Conservation (phyloP, 345 rosid species). For the Limnanthes douglasii region DNA sequence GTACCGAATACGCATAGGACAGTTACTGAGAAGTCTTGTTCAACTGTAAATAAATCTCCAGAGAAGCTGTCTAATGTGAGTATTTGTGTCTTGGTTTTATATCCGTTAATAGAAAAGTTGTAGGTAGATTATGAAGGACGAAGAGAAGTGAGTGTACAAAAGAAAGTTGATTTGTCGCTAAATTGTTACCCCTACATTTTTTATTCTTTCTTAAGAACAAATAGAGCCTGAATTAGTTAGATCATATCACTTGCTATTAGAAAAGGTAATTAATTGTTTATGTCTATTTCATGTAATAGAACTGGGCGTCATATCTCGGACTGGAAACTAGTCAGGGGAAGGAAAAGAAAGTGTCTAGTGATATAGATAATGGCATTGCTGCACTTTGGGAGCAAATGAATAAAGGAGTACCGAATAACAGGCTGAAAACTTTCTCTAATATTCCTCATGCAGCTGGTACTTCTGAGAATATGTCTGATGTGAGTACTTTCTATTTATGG, state of each 20-base stretch:
- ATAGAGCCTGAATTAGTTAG: too few species aligned
- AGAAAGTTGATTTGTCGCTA: too few species aligned
- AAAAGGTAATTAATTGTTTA: too few species aligned
- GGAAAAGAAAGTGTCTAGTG: not conserved
- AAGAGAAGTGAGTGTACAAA: too few species aligned
- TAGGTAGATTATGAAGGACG: too few species aligned
- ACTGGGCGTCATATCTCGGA: slow-evolving; percentile 19
- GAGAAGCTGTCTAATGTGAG: slow-evolving; percentile 30
- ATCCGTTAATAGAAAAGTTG: too few species aligned
- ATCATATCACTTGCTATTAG: too few species aligned
- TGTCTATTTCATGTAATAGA: slow-evolving; percentile 9
- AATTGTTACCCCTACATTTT: too few species aligned
- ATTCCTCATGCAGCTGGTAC: slow-evolving; percentile 10
- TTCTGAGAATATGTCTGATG: slow-evolving; percentile 16
- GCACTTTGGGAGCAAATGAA: slow-evolving; percentile 18
- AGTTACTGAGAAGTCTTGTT: slow-evolving; percentile 13
- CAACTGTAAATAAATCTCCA: slow-evolving; percentile 12
- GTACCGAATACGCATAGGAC: slow-evolving; percentile 13
- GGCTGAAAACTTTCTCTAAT: slow-evolving; percentile 10
- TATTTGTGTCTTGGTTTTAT: too few species aligned
- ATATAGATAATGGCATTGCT: slow-evolving; percentile 13
- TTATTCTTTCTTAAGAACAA: too few species aligned
- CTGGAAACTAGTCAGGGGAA: slow-evolving; percentile 12
- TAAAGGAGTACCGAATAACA: slow-evolving; percentile 10
- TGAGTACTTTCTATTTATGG: slow-evolving; percentile 7